Conservation (phyloP, 139 green algal species). For the Chlamydomonas incerta region DNA sequence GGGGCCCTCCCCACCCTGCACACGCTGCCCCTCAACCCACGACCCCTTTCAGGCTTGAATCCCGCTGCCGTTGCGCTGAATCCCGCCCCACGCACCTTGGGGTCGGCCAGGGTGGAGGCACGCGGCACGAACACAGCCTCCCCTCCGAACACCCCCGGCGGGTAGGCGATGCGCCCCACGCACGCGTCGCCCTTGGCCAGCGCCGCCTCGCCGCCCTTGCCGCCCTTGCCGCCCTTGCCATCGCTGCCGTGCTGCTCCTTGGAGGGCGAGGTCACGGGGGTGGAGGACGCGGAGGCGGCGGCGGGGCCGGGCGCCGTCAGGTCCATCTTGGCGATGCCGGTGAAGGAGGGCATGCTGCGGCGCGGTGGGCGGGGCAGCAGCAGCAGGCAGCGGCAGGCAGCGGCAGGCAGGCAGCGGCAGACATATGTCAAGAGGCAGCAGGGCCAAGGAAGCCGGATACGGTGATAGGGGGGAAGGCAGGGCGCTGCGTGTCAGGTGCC, state of each 20-base stretch:
- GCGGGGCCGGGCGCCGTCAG: conserved; percentile 32
- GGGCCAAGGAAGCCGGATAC: too few species aligned
- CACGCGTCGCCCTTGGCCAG: conserved; percentile 30
- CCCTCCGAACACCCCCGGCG: conserved; percentile 56
- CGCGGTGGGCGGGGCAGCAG: not conserved
- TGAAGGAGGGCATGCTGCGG: conserved; percentile 45
- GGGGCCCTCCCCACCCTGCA: too few species aligned
- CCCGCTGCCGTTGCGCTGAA: too few species aligned
- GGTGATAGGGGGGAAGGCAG: too few species aligned
- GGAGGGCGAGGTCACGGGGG: too few species aligned
- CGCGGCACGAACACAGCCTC: conserved; percentile 80
- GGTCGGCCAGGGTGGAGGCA: not conserved
- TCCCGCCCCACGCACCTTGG: not conserved
- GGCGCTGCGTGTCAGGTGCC: too few species aligned
- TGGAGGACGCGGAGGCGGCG: too few species aligned
- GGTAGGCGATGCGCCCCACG: conserved; percentile 60
- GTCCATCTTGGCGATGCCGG: conserved; percentile 80
- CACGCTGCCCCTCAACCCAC: too few species aligned
- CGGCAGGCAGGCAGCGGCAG: too few species aligned
- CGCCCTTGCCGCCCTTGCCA: not conserved
- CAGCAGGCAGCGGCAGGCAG: not conserved
- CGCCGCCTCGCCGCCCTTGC: not conserved
- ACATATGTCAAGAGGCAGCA: too few species aligned
- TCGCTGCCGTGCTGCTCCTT: too few species aligned
- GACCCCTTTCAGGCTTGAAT: too few species aligned